Evolutionary conservation across 768 basidiomycete species (phyloP).

Genomic region (Panellus pusillus): DNA sequence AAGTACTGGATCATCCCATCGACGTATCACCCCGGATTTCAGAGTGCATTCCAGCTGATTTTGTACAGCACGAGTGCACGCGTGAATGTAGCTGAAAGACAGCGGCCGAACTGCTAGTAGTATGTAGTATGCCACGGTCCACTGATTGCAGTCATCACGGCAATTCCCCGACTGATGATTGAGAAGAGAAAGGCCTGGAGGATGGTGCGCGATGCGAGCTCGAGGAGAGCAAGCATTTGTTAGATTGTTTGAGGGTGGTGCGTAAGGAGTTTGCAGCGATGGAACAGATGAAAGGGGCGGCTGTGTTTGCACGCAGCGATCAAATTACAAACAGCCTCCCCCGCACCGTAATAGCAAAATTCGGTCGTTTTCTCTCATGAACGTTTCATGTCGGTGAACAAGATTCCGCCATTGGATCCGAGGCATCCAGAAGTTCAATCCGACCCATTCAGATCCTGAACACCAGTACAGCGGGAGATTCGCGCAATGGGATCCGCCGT

Average conservation of each 20-base stretch:
- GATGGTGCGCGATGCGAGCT: constrained; percentile 14
- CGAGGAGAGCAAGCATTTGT: constrained; percentile 65
- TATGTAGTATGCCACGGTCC: not conserved
- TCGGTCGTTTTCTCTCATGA: no score
- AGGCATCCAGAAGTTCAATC: no score
- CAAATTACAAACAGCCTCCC: no score
- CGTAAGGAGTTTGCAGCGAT: constrained; percentile 90
- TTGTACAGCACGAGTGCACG: constrained; percentile 50
- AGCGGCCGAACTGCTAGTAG: not conserved
- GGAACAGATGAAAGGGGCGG: no score
- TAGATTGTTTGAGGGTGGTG: constrained; percentile 75
- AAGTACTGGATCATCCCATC: constrained; percentile 75
- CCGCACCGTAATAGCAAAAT: no score
- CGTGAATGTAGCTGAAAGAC: constrained; percentile 15
- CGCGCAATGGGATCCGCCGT: no score
- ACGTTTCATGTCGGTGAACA: no score
- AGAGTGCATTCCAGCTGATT: constrained; percentile 57
- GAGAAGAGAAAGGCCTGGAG: constrained; percentile 9
- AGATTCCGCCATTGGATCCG: no score
- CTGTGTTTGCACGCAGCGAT: no score
- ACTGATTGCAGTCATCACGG: not conserved
- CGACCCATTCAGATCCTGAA: no score
- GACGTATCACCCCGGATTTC: constrained; percentile 63
- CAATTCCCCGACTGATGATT: not conserved
- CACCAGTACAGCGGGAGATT: no score